Evolutionary conservation across 2,329 filamentous ascomycete genomes (phyloP).

Genomic region (Xylaria arbuscula): DNA sequence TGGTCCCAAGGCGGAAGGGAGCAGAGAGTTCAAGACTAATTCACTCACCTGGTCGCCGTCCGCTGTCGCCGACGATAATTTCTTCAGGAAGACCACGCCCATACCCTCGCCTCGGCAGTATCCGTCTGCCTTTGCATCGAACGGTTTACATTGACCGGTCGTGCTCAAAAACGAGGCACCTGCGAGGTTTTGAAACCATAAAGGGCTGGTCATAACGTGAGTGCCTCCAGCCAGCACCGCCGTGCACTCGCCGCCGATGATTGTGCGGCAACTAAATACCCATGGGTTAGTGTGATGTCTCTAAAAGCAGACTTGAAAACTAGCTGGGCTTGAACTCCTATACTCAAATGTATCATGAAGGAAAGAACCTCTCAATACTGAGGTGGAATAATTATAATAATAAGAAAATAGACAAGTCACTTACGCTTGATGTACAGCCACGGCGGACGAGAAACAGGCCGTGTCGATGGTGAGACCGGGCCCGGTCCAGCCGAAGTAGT

Average conservation of each 20-base stretch:
- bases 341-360: neutral
- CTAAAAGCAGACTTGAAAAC: neutral
- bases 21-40: neutral
- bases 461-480: slow-evolving; percentile 47
- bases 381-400: neutral
- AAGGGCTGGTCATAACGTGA: slow-evolving; percentile 45
- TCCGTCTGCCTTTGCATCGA: slow-evolving; percentile 58
- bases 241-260: slow-evolving; percentile 47
- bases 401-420: neutral
- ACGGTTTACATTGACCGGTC: slow-evolving; percentile 47
- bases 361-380: no score
- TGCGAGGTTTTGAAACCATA: slow-evolving; percentile 43
- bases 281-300: neutral
- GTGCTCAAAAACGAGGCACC: slow-evolving; percentile 46
- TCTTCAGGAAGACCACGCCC: slow-evolving; percentile 60
- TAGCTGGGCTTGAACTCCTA: no score
- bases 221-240: slow-evolving; percentile 50
- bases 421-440: slow-evolving; percentile 52
- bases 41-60: slow-evolving; percentile 57
- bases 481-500: slow-evolving; percentile 51
- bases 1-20: no score
- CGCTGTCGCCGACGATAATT: slow-evolving; percentile 56
- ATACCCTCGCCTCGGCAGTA: slow-evolving; percentile 65
- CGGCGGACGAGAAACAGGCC: slow-evolving; percentile 51
- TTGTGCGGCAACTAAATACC: slow-evolving; percentile 38